phyloP scores from a whole-genome alignment of 75 land plant species.

The Gnetum montanum region DNA sequence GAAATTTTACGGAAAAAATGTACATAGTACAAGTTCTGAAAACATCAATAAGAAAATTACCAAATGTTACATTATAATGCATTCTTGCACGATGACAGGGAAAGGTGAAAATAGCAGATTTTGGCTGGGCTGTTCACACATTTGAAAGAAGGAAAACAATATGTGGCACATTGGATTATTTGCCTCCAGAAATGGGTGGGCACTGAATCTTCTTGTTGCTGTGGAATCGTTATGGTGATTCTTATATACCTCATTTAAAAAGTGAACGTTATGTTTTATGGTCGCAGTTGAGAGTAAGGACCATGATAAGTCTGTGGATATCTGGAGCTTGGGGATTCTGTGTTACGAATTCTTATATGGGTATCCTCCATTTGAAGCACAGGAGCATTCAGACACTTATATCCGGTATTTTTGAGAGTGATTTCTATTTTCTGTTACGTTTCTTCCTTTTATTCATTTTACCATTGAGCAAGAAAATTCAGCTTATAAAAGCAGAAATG shows the following conservation, averaged over 20 bases:
- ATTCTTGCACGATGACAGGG: slow-evolving; percentile 57
- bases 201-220: neutral
- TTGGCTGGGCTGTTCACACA: slow-evolving; percentile 97
- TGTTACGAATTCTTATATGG: slow-evolving; percentile 94
- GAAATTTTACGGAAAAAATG: too few species aligned
- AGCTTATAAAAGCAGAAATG: too few species aligned
- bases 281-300: slow-evolving; percentile 82
- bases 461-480: neutral
- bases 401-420: slow-evolving; percentile 34
- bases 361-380: slow-evolving; percentile 91
- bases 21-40: neutral
- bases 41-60: too few species aligned
- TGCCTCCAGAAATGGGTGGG: slow-evolving; percentile 97
- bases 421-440: neutral
- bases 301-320: slow-evolving; percentile 87
- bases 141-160: slow-evolving; percentile 80
- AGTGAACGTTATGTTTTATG: too few species aligned
- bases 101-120: slow-evolving; percentile 90
- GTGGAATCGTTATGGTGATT: too few species aligned
- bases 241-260: too few species aligned
- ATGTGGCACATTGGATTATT: slow-evolving; percentile 94
- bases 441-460: neutral
- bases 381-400: slow-evolving; percentile 89
- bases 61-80: neutral
- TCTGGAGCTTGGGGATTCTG: slow-evolving; percentile 89